These are phyloP conservation scores for Veloporphyrellus conicus DNA, from an alignment of 1,284 basidiomycete species.

Conservation along the genomic window DNA sequence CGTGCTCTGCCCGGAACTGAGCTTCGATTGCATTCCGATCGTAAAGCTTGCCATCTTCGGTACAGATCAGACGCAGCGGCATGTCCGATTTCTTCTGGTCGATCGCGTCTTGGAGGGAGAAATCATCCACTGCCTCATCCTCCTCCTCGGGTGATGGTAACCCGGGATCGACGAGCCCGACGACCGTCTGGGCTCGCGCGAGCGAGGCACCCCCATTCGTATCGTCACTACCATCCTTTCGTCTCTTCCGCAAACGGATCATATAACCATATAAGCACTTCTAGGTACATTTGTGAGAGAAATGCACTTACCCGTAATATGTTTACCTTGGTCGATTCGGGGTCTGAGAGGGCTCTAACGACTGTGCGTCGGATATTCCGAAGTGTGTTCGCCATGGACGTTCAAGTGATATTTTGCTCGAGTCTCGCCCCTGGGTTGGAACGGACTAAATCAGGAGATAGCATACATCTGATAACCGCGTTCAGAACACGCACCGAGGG, in stretches of 20 bases:
- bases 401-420: not conserved
- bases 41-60: conserved; percentile 23
- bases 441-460: too few species aligned
- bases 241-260: too few species aligned
- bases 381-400: conserved; percentile 11
- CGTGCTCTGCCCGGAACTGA: conserved; percentile 14
- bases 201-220: not conserved
- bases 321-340: conserved; percentile 5
- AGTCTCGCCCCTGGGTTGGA: not conserved
- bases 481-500: too few species aligned
- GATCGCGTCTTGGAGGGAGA: conserved; percentile 15
- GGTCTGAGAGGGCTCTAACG: conserved; percentile 22
- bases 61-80: conserved; percentile 25
- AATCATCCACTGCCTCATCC: not conserved
- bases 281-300: too few species aligned
- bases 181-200: not conserved
- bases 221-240: not conserved
- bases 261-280: too few species aligned
- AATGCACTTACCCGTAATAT: conserved; percentile 2
- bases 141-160: not conserved
- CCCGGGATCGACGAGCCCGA: not conserved
- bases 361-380: conserved; percentile 12
- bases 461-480: too few species aligned
- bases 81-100: conserved; percentile 16
- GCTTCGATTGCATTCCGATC: conserved; percentile 19